Evolutionary conservation across 2,329 filamentous ascomycete genomes (phyloP), one percentile per base, ranked within the genome.

Genomic region (Trichoderma simmonsii): DNA sequence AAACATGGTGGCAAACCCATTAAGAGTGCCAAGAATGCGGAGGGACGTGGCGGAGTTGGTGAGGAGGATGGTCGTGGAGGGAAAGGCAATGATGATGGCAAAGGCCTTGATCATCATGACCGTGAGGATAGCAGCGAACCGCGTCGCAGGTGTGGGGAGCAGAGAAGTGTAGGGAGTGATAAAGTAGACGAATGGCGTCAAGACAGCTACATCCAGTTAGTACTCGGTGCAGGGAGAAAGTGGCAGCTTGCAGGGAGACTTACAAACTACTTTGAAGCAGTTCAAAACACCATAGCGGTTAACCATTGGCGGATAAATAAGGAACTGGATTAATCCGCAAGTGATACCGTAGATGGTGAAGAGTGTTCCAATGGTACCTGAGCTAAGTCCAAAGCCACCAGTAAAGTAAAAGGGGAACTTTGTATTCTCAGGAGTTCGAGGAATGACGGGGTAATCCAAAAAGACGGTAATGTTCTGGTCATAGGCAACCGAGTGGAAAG

Each of bases 391-490:
- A 78, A 97, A 97, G 0, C 94, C 94, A 48, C 93, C 91, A 2
- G 88, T 86, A 78, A 98, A 98, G 77, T 93, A 92, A 77, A 98
- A 91, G 0, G 95, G 95, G 0, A 93, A 86, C 2, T 85, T 82
- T 0, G 85, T 88, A 77, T 89, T 89, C 12, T 89, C 84, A 0
- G 87, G 83, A 0, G 89, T 88, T 71, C 88, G 86, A 61, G 87
- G 81, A 39, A 87, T 81, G 5, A 85, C 78, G 0, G 92, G 91
- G 75, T 93, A 92, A 81, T 97, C 93, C 77, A 98, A 87, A 80
- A 97, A 97, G 1, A 98, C 93, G 3, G 94, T 93, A 1, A 98
- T 88, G 3, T 95, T 86, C 78, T 97, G 94, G 81, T 98, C 95
- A 78, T 91, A 98, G 1, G 93, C 91, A 51, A 97, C 90, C 0